Base-by-base conservation (phyloP, 768 basidiomycete genomes). In the Austroboletus festivus region DNA sequence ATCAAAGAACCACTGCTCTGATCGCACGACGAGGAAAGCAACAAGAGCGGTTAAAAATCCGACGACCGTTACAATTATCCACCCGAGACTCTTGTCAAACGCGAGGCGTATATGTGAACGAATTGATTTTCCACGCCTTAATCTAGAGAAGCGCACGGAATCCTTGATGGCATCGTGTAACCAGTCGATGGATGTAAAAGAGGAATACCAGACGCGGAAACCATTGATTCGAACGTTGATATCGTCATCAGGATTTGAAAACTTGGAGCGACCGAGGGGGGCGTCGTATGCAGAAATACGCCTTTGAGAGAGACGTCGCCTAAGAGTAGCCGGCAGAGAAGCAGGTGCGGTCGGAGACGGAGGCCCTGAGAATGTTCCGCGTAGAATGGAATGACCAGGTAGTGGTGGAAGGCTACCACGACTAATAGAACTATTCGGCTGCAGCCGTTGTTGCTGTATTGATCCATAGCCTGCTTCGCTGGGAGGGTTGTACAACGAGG, bases 91-190 rank as follows among this genome's bases (percentile, higher is more conserved):
- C 56, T 88, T 82, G 69, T 95, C 93, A 47, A 85, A 68, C 10
- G 72, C 69, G 23, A 87, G 79, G 19, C 76, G 76, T 24, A 86
- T 52, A 31, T 75, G 79, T 1, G 89, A 84, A 18, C 87, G 80
- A 28, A 83, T 16, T 1, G 93, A 89, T 57, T 80, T 84, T 48
- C 82, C 79, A 42, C 72, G 77, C 51, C 90, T 75, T 16, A 95
- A 74, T 42, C 80, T 77, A 28, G 85, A 79, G 54, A 87, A 85
- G 23, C 93, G 86, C 8, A 80, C 79, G 0, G 92, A 91, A 62
- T 95, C 92, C 67, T 96, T 94, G 73, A 97, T 91, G 34, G 90
- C 80, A 71, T 97, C 95, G 59, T 97, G 95, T 46, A 97, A 73
- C 95, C 94, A 97, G 68, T 97, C 93, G 48, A 95, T 86, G 18